Conservation (phyloP, 163 green algal species). For the Prototheca wickerhamii region DNA sequence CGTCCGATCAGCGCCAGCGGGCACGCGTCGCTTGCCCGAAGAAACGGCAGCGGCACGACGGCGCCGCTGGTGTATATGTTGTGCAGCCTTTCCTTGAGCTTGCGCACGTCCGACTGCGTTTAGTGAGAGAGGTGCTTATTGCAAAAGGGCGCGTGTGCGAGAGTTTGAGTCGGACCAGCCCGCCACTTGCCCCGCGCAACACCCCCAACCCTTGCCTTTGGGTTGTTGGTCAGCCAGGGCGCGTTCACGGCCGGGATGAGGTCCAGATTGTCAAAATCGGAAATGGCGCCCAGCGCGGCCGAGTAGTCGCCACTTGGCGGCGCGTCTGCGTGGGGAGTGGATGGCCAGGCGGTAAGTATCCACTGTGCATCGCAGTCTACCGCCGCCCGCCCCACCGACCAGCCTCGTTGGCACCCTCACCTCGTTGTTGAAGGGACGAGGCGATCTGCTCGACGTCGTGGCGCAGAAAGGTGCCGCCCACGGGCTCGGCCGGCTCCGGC, state of each 20-base stretch:
- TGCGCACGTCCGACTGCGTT: conserved; percentile 1
- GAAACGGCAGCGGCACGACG: conserved; percentile 72
- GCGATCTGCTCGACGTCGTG: neutral
- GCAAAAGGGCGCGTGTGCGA: neutral
- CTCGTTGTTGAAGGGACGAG: neutral
- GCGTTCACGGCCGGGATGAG: neutral
- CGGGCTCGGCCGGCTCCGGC: no score
- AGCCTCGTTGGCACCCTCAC: no score
- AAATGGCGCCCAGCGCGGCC: conserved; percentile 22
- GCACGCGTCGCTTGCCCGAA: conserved; percentile 49
- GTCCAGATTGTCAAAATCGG: neutral
- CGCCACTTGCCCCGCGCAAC: no score
- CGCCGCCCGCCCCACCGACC: no score
- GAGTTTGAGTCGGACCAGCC: no score
- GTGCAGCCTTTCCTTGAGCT: conserved; percentile 38
- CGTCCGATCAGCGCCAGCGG: conserved; percentile 50
- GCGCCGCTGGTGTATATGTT: conserved; percentile 57
- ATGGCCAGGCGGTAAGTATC: neutral
- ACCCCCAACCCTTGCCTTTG: neutral
- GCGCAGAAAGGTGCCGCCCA: neutral
- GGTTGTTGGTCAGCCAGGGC: neutral
- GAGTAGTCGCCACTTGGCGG: conserved; percentile 32
- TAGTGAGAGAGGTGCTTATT: neutral
- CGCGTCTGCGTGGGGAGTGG: neutral
- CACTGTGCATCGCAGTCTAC: neutral